Base-by-base conservation (phyloP, 345 rosid genomes). In the Syzygium aqueum region DNA sequence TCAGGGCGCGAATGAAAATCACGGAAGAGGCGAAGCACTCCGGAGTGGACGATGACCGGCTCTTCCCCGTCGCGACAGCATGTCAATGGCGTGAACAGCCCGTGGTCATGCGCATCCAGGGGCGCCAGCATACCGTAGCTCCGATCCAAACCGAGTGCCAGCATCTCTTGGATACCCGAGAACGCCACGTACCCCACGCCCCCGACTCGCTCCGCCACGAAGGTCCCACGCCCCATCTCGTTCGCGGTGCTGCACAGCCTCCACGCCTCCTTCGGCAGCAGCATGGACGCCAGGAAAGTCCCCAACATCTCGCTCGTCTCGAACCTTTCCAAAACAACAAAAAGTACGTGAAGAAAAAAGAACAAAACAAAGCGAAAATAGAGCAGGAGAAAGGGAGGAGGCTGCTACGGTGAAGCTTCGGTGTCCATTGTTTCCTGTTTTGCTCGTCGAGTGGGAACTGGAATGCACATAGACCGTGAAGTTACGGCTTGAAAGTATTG, bases 261-360 rank as follows among this genome's bases (percentile, higher is more conserved):
- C 99, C 99, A 97, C 43, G 98, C 89, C 37, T 93, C 92, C 17
- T 89, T 50, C 15, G 93, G 86, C 85, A 96, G 22, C 0, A 93
- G 91, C 11, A 96, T 95, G 17, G 99, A 94, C 8, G 94, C 91
- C 82, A 97, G 43, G 87, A 93, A 91, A 53, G 87, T 87, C 7
- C 98, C 97, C 78, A 92, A 89, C 88, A 93, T 88, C 93, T 96
- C 99, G 88, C 97, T 94, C 59, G 94, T 93, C 90, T 96, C 98
- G 84, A 95, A 95, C 88, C 95, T 90, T 89, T 54, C n/a, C 50
- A 82, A 77, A 11, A 40, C 52, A n/a, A 65, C 33, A 33, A n/a
- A 51, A 11, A 40, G 13, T 10, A 27, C 53, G 23, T 53, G 25
- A 33, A n/a, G 56, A 27, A 17, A 8, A 21, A 28, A 11, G 23